These are phyloP conservation scores for Asterophora lycoperdoides DNA, from an alignment of 768 basidiomycete species.

Conservation along the genomic window DNA sequence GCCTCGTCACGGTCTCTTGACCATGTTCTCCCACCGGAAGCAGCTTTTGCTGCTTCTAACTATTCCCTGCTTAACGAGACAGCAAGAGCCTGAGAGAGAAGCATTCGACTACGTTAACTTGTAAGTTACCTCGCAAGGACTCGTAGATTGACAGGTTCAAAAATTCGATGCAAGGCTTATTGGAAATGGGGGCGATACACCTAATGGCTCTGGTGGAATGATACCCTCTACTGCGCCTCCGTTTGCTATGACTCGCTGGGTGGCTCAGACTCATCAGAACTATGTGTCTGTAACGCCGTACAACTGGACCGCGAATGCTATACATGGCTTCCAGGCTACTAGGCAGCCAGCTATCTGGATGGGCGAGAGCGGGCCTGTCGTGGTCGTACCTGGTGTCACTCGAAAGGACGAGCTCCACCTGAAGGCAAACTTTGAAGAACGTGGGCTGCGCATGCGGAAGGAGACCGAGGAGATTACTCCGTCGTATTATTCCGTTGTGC, in stretches of 20 bases:
- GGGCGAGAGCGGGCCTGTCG: conserved; percentile 69
- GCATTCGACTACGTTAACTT: conserved; percentile 29
- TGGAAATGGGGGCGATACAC: conserved; percentile 68
- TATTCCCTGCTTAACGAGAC: not conserved
- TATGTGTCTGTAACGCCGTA: conserved; percentile 72
- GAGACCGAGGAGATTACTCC: conserved; percentile 49
- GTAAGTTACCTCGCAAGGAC: conserved; percentile 13
- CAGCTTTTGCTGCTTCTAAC: not conserved
- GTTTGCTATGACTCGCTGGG: conserved; percentile 85
- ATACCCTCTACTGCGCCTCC: conserved; percentile 74
- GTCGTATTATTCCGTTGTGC: conserved; percentile 54
- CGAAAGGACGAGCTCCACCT: conserved; percentile 28
- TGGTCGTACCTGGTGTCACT: conserved; percentile 53
- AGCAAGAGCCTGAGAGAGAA: conserved; percentile 7
- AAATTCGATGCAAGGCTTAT: conserved; percentile 39
- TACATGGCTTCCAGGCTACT: conserved; percentile 77
- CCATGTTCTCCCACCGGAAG: not conserved
- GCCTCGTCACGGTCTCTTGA: not conserved
- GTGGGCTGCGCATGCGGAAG: conserved; percentile 51
- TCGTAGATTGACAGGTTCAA: not conserved
- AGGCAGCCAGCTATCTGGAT: conserved; percentile 90
- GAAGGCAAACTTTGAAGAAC: conserved; percentile 50
- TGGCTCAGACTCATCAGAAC: conserved; percentile 73
- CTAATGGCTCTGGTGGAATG: conserved; percentile 73
- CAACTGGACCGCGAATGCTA: conserved; percentile 48